Conservation (phyloP, 2,329 filamentous ascomycete species). For the Venturiaceae sp. region DNA sequence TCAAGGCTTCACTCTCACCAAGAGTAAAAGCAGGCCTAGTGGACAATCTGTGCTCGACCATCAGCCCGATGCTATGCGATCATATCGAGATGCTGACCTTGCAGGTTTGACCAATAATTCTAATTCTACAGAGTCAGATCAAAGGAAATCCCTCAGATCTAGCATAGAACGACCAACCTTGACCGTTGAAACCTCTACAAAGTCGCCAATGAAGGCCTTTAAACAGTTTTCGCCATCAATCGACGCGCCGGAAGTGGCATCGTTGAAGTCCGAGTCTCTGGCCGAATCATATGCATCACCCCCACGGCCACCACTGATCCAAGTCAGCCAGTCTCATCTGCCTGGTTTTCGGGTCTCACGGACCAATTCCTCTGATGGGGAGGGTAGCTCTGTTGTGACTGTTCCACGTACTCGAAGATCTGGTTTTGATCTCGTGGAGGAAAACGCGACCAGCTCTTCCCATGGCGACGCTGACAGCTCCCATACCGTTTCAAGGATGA, state of each 20-base stretch:
- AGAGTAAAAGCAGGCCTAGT: background rate
- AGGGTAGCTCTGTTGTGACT: slow-evolving; percentile 25
- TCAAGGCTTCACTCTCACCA: background rate
- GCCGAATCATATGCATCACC: background rate
- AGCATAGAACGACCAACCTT: background rate
- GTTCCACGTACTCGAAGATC: slow-evolving; percentile 14
- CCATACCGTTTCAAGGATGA: slow-evolving; percentile 50
- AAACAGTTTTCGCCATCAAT: background rate
- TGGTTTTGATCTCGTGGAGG: background rate
- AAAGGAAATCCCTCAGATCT: background rate
- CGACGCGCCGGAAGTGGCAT: background rate
- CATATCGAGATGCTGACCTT: background rate
- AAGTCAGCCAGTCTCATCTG: slow-evolving; percentile 36
- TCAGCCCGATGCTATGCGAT: background rate
- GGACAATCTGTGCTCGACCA: background rate
- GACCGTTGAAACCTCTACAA: background rate
- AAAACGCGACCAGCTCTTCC: slow-evolving; percentile 7
- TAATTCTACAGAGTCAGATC: background rate
- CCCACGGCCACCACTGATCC: slow-evolving; percentile 27
- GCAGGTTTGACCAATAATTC: background rate
- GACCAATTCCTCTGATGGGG: slow-evolving; percentile 34
- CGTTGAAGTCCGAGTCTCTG: background rate
- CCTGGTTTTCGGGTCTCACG: slow-evolving; percentile 36
- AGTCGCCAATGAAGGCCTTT: background rate
- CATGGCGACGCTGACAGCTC: slow-evolving; percentile 14